Conservation (phyloP, 1,139 yeast species). For the Geotrichum phurueaensis region DNA sequence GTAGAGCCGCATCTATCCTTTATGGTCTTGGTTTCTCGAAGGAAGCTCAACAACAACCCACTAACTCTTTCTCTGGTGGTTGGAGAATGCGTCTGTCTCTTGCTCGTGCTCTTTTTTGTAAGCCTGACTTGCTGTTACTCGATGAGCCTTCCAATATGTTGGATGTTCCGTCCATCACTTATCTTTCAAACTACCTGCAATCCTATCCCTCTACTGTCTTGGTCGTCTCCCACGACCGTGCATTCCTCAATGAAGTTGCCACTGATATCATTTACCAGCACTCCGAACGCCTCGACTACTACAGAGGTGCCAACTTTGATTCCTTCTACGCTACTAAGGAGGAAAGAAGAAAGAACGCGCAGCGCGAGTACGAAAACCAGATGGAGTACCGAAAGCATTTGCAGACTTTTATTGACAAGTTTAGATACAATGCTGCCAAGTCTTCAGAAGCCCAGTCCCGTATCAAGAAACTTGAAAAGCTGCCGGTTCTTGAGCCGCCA, state of each 20-base stretch:
- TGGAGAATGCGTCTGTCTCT: constrained; percentile 99
- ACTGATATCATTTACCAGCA: constrained; percentile 97
- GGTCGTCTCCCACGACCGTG: constrained; percentile 96
- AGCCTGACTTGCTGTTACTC: constrained; percentile 82
- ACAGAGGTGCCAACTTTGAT: constrained; percentile 91
- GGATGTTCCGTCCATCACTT: constrained; percentile 98
- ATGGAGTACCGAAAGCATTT: constrained; percentile 92
- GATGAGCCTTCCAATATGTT: constrained; percentile 99
- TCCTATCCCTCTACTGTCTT: constrained; percentile 86
- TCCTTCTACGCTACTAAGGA: constrained; percentile 89
- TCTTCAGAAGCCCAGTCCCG: constrained; percentile 97
- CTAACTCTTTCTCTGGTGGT: constrained; percentile 96
- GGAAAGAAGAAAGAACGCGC: constrained; percentile 88
- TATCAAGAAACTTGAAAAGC: constrained; percentile 88
- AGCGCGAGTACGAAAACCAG: constrained; percentile 93
- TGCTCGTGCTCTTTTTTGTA: constrained; percentile 95
- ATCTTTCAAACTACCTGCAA: constrained; percentile 81
- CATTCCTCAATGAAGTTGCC: constrained; percentile 94
- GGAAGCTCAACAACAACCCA: constrained; percentile 74
- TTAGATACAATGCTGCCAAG: constrained; percentile 94
- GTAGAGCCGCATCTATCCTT: constrained; percentile 92
- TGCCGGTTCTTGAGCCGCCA: constrained; percentile 89
- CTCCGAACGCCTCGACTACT: constrained; percentile 91
- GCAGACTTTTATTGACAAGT: constrained; percentile 91
- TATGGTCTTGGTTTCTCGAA: constrained; percentile 89